Base-by-base conservation (phyloP, 768 basidiomycete genomes). In the Daedaleopsis sinensis region DNA sequence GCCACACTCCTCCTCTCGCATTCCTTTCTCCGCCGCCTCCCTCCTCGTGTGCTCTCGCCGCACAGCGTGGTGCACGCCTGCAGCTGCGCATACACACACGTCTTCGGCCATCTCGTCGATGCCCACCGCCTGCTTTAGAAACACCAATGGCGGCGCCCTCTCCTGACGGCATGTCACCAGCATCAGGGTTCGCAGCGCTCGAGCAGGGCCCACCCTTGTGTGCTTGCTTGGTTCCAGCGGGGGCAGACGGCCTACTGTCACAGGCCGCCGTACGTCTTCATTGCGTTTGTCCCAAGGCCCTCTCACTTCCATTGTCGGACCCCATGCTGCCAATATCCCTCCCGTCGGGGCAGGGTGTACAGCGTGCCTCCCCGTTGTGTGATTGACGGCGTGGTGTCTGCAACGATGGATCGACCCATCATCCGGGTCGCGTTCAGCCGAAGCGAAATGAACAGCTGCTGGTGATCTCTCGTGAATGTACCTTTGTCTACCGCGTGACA, bases 11-110 rank as follows among this genome's bases (percentile, higher is more conserved):
- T 42, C n/a, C 18, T 48, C 15, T 27, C 57, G 53, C 46, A 38
- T 52, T 65, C 54, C 57, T 36, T 21, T 39, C 52, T 24, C 52
- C 65, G 67, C 54, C 66, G 62, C 57, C 63, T 39, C 32, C 13
- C 36, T 16, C 23, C 12, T 12, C 53, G 23, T 18, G 23, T 19
- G 16, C 36, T 15, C 13, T 35, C 12, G 19, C 37, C 18, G 46
- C 13, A 18, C 15, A 21, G 19, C 19, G 19, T 47, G 46, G 46
- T 21, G 46, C 18, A 23, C 10, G 21, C 10, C n/a, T 47, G 46
- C 10, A 47, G 10, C n/a, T 47, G 47, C 21, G 21, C 23, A 7
- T 32, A 32, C 27, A 32, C 27, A 32, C 27, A 42, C 39, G 13
- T 12, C 39, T 42, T 42, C 18, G 11, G 39, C 18, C 11, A 42